Evolutionary conservation across 352 stramenopile species (phyloP).

Genomic region (Globisporangium perplexum): DNA sequence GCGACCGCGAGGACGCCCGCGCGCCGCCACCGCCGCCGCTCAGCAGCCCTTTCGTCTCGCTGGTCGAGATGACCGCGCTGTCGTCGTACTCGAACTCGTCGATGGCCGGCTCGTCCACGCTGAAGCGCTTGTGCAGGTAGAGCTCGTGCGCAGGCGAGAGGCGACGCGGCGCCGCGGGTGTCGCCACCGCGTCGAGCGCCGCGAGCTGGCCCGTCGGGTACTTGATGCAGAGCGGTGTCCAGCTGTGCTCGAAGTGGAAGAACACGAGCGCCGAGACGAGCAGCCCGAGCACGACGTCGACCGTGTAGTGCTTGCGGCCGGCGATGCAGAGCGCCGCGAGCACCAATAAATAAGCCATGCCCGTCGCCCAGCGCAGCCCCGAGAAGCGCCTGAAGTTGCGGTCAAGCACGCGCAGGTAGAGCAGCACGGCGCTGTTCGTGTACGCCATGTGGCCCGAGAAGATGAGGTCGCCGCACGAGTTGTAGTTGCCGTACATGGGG

Average conservation of each 20-base stretch:
- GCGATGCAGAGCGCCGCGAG: slow-evolving; percentile 53
- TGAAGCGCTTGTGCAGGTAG: slow-evolving; percentile 39
- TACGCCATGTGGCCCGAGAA: slow-evolving; percentile 78
- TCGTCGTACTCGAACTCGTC: slow-evolving; percentile 27
- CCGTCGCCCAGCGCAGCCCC: slow-evolving; percentile 44
- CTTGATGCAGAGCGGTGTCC: slow-evolving; percentile 48
- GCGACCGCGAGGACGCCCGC: background rate
- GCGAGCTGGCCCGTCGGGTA: slow-evolving; percentile 15
- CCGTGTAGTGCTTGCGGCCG: slow-evolving; percentile 71
- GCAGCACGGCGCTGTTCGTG: slow-evolving; percentile 56
- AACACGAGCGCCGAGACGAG: slow-evolving; percentile 64
- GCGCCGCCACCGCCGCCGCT: too few species aligned
- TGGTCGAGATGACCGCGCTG: background rate
- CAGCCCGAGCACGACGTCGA: slow-evolving; percentile 68
- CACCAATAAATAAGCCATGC: slow-evolving; percentile 42
- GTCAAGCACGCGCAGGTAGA: slow-evolving; percentile 60
- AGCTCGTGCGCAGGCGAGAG: slow-evolving; percentile 14
- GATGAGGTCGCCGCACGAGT: slow-evolving; percentile 71
- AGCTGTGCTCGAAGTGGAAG: slow-evolving; percentile 78
- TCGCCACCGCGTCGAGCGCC: slow-evolving; percentile 12
- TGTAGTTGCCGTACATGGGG: slow-evolving; percentile 70
- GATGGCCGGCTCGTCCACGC: slow-evolving; percentile 41
- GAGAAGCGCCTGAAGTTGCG: slow-evolving; percentile 46
- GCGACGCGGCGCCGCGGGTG: background rate
- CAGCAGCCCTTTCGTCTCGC: slow-evolving; percentile 12